Evolutionary conservation across 2,329 filamentous ascomycete genomes (phyloP), one percentile per base, ranked within the genome.

Genomic region (Fusarium graminum): DNA sequence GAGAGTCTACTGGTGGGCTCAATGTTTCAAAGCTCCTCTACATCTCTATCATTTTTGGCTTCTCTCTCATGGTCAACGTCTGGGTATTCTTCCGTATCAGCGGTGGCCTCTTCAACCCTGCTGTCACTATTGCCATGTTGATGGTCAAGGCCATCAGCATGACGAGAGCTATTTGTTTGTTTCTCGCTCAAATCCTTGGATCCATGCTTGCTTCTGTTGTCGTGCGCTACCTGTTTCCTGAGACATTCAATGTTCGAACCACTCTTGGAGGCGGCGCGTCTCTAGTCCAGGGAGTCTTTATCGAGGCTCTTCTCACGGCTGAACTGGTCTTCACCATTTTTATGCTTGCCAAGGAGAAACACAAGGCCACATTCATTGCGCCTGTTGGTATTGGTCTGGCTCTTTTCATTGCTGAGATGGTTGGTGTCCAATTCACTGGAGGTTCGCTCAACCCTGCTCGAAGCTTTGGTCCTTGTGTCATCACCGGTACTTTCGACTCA

Each of bases 281-380:
- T 13, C 59, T 79, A 4, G 79, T 76, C 3, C 81, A 83, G 64
- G 82, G 82, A n/a, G 73, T 84, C 22, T 79, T 84, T 56, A 82
- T 85, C 38, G 82, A 85, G 63, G 81, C 82, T 65, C 75, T 85
- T 29, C 72, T 84, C 16, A 84, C 82, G 4, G 79, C 80, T 12
- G 79, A 84, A 63, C 65, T 85, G 26, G 76, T 82, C 14, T 83
- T 84, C 55, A 80, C 81, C 12, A 82, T 84, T 52, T 82, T 84
- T 62, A 83, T 84, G 81, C 76, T 84, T n/a, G 82, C 82, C 22
- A 81, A 81, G 26, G 82, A 84, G 71, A 82, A 84, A 68, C 82
- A 83, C 53, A 74, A 76, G 6, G 81, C 76, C 0, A 83, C 81
- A 1, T 83, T 82, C 52, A 76, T 84, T 16, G 82, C 82, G 14